Percentiles rank a stretch among this genome's conserved stretches.
Conservation (phyloP, 2,329 filamentous ascomycete genomes). For the Nigrospora oryzae region DNA sequence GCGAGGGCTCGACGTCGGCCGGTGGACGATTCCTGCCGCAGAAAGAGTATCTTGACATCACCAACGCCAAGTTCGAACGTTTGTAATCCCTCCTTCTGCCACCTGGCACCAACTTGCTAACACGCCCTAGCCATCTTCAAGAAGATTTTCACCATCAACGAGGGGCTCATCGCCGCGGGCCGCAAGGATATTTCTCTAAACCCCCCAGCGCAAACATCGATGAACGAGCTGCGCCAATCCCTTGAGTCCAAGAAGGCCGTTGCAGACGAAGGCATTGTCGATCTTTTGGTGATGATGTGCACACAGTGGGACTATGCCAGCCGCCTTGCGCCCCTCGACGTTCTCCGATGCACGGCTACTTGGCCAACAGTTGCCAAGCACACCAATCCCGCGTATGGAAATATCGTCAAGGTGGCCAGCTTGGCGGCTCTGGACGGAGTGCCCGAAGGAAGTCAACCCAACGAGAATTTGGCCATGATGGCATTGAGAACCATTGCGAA, state of each 20-base stretch:
- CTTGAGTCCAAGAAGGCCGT: constrained; percentile 51
- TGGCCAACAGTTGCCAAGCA: constrained; percentile 58
- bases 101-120: constrained; percentile 14
- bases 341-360: constrained; percentile 74
- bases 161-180: constrained; percentile 60
- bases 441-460: constrained; percentile 49
- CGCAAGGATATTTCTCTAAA: constrained; percentile 69
- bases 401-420: constrained; percentile 50
- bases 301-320: constrained; percentile 74
- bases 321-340: constrained; percentile 75
- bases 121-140: constrained; percentile 67
- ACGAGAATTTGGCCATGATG: constrained; percentile 82
- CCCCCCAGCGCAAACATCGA: constrained; percentile 55
- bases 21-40: constrained; percentile 63
- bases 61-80: constrained; percentile 61
- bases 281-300: constrained; percentile 61
- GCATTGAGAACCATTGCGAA: constrained; percentile 75
- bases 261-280: constrained; percentile 43
- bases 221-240: constrained; percentile 53
- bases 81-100: constrained; percentile 1
- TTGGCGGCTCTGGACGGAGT: constrained; percentile 28
- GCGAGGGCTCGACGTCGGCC: constrained; percentile 41
- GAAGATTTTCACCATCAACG: constrained; percentile 69
- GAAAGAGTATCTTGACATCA: constrained; percentile 69
- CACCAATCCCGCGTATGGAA: constrained; percentile 40